These are phyloP conservation scores for Climacium dendroides DNA, from an alignment of 225 moss, liverwort and hornwort genomes.

Conservation along the genomic window DNA sequence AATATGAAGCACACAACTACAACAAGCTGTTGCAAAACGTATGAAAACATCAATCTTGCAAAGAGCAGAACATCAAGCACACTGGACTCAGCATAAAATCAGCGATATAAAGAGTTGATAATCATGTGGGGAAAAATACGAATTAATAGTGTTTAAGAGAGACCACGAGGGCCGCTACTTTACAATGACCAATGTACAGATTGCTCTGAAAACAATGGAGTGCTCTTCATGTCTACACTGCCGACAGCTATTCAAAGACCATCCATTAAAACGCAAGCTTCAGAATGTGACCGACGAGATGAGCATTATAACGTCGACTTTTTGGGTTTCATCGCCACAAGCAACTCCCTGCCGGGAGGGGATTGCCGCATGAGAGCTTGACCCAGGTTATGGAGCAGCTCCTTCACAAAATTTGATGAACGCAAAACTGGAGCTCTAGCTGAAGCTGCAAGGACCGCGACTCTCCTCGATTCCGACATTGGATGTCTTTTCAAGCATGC, in stretches of 20 bases:
- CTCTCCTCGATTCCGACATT: background rate
- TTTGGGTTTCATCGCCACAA: background rate
- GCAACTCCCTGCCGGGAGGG: background rate
- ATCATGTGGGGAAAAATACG: background rate
- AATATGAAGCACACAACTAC: background rate
- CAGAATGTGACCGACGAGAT: background rate
- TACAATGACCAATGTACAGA: conserved; percentile 13
- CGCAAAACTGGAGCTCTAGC: background rate
- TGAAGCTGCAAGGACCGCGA: background rate
- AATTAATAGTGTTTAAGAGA: background rate
- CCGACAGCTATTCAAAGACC: background rate
- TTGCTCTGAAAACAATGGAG: background rate
- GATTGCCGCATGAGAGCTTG: background rate
- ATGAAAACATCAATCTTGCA: background rate
- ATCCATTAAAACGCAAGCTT: background rate
- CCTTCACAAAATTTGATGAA: background rate
- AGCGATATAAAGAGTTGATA: background rate
- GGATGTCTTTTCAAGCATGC: background rate
- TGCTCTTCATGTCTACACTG: background rate
- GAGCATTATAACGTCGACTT: background rate
- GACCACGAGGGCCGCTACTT: background rate
- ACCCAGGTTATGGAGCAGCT: background rate
- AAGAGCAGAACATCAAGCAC: background rate
- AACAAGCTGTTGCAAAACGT: background rate
- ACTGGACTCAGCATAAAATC: background rate